Percentiles rank a stretch among this genome's conserved stretches.
phyloP scores from a whole-genome alignment of 1,284 basidiomycete genomes.

The Ganoderma leucocontextum region DNA sequence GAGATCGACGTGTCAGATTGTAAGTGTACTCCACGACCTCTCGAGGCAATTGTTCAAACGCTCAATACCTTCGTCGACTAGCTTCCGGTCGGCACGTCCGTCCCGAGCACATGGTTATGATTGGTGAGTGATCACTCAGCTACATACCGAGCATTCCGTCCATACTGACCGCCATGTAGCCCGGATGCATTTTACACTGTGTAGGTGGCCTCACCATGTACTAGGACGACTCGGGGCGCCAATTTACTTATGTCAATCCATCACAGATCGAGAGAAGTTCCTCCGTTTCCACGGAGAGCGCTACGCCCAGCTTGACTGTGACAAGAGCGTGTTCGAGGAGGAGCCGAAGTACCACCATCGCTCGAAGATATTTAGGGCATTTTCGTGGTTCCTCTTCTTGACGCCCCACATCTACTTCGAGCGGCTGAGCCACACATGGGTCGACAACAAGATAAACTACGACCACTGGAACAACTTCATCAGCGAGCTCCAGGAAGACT shows the following conservation, averaged over 20 bases:
- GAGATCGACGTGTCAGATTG: constrained; percentile 5
- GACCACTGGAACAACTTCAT: constrained; percentile 38
- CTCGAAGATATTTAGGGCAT: constrained; percentile 29
- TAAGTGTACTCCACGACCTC: not conserved
- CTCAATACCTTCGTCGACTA: not conserved
- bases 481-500: constrained; percentile 36
- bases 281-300: constrained; percentile 35
- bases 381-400: constrained; percentile 37
- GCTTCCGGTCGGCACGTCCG: not conserved
- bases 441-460: constrained; percentile 38
- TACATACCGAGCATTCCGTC: not conserved
- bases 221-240: not conserved
- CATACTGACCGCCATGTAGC: not conserved
- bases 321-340: not conserved
- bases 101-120: not conserved
- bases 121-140: not conserved
- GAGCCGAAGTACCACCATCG: not conserved
- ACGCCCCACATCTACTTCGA: constrained; percentile 35
- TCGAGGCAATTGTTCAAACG: not conserved
- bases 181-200: not conserved
- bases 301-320: constrained; percentile 33
- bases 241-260: too few relatives aligned
- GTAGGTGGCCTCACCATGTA: not conserved
- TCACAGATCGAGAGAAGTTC: constrained; percentile 22
- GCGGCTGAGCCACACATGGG: constrained; percentile 35